Evolutionary conservation across 225 moss, liverwort and hornwort species (phyloP).

Genomic region (Rhytidiadelphus loreus): DNA sequence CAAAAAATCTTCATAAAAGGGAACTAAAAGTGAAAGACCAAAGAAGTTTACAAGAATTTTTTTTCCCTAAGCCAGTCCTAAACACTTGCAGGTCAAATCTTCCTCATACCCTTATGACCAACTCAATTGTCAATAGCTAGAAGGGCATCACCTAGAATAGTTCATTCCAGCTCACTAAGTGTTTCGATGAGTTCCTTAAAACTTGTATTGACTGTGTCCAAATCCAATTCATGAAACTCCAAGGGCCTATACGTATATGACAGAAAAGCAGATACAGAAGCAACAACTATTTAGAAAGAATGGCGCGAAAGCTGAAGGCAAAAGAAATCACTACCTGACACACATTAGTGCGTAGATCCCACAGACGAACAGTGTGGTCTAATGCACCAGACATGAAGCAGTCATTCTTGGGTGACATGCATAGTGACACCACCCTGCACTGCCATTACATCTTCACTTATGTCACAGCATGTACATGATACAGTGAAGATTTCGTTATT

Average conservation of each 20-base stretch:
- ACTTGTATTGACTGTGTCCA: neutral
- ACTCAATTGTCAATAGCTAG: neutral
- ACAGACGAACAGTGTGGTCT: slow-evolving; percentile 94
- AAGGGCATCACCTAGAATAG: neutral
- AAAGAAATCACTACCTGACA: slow-evolving; percentile 62
- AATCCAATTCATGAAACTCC: neutral
- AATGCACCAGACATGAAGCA: slow-evolving; percentile 97
- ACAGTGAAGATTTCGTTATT: neutral
- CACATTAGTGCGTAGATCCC: slow-evolving; percentile 86
- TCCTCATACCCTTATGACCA: neutral
- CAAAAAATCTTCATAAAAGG: neutral
- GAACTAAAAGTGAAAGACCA: neutral
- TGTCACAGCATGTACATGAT: neutral
- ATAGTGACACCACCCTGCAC: slow-evolving; percentile 94
- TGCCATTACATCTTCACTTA: slow-evolving; percentile 11
- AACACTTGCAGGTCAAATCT: neutral
- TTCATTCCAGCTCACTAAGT: neutral
- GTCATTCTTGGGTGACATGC: slow-evolving; percentile 99
- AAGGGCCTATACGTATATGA: neutral
- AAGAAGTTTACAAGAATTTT: neutral
- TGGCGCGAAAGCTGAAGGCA: neutral
- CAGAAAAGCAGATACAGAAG: neutral
- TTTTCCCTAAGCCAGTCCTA: neutral
- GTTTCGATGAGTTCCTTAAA: neutral
- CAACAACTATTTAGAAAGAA: neutral